A percentile compares a stretch with the other conserved stretches of the same genome.
Conservation (phyloP, 768 basidiomycete species). For the Serendipita vermifera region DNA sequence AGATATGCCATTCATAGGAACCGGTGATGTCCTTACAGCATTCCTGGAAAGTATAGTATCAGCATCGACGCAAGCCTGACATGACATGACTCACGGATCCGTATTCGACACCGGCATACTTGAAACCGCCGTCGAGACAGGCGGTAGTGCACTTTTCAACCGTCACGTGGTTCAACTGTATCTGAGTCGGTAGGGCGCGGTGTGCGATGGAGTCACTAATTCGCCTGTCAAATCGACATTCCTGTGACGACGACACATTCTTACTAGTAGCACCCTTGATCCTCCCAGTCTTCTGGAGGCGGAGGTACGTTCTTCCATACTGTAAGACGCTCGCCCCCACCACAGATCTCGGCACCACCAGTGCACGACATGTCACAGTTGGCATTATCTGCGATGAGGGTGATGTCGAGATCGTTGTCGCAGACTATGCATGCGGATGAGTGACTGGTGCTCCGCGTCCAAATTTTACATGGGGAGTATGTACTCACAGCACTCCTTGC, state of each 20-base stretch:
- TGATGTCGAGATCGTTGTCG: neutral
- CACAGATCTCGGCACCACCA: slow-evolving; percentile 9
- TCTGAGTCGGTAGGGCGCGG: neutral
- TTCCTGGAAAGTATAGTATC: slow-evolving; percentile 21
- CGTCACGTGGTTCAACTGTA: neutral
- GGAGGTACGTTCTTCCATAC: neutral
- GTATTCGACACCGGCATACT: slow-evolving; percentile 30
- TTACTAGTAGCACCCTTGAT: slow-evolving; percentile 2
- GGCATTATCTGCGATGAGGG: neutral
- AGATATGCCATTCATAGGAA: too few species aligned
- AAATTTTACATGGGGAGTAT: neutral
- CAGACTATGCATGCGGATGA: neutral
- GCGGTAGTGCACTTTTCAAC: slow-evolving; percentile 42
- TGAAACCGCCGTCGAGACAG: slow-evolving; percentile 43
- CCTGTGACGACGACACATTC: neutral
- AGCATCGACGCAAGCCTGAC: neutral
- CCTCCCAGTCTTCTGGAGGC: neutral
- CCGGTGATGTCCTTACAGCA: too few species aligned
- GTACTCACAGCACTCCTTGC: neutral
- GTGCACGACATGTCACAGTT: slow-evolving; percentile 11
- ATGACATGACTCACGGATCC: slow-evolving; percentile 18
- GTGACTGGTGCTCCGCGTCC: neutral
- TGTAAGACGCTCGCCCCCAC: neutral
- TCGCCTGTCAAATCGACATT: too few species aligned
- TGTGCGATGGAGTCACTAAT: neutral